Conservation (phyloP, 768 basidiomycete species). For the Podaxis carcinomalis region DNA sequence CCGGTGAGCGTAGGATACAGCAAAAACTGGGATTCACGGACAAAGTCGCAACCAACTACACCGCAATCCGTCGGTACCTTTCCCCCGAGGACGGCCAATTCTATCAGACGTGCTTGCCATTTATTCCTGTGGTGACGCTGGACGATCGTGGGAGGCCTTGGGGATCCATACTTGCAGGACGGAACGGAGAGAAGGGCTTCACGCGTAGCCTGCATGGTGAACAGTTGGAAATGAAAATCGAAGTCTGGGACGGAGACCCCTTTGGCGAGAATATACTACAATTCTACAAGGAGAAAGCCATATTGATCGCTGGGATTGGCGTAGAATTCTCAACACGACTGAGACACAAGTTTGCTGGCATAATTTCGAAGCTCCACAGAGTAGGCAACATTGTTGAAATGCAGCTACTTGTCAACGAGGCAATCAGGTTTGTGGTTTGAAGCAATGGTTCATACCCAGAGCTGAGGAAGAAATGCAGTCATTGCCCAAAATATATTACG, state of each 20-base stretch:
- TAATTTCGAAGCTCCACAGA: constrained; percentile 28
- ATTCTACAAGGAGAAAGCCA: constrained; percentile 16
- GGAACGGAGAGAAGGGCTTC: constrained; percentile 44
- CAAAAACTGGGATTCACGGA: constrained; percentile 38
- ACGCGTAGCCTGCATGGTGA: constrained; percentile 30
- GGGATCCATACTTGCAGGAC: constrained; percentile 49
- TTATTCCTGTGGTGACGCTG: constrained; percentile 53
- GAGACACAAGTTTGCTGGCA: constrained; percentile 61
- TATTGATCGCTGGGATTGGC: constrained; percentile 53
- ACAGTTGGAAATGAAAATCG: constrained; percentile 34
- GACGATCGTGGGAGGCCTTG: constrained; percentile 51
- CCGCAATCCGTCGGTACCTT: constrained; percentile 39
- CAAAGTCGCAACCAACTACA: constrained; percentile 25
- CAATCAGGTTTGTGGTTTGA: constrained; percentile 46
- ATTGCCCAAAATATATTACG: constrained; percentile 70
- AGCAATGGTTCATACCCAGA: not conserved
- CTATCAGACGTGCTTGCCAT: constrained; percentile 44
- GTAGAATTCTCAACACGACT: constrained; percentile 53
- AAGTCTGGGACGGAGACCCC: constrained; percentile 57
- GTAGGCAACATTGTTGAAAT: constrained; percentile 27
- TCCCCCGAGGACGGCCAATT: constrained; percentile 46
- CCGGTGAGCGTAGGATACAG: constrained; percentile 49
- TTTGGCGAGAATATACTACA: constrained; percentile 31
- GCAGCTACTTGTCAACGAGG: constrained; percentile 46
- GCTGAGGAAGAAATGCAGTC: constrained; percentile 29